These are phyloP conservation scores for Artomyces pyxidatus DNA, from an alignment of 768 basidiomycete species.

Conservation along the genomic window DNA sequence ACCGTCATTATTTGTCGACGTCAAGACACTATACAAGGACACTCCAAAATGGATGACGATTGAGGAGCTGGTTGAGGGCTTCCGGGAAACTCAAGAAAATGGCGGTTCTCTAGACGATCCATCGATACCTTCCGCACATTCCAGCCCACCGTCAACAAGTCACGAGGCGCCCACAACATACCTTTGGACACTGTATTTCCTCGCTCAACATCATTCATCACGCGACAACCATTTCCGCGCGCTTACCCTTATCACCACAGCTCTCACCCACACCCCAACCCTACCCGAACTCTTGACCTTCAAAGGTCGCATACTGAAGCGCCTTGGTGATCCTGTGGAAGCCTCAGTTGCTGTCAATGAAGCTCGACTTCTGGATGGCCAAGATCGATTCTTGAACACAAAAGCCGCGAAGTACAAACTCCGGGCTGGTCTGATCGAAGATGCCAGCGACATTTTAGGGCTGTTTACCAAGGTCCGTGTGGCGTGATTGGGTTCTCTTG, in stretches of 20 bases:
- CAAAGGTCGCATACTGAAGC: constrained; percentile 78
- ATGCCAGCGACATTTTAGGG: constrained; percentile 67
- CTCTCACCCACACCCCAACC: constrained; percentile 83
- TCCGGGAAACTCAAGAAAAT: constrained; percentile 30
- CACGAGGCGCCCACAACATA: constrained; percentile 70
- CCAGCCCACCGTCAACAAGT: constrained; percentile 8
- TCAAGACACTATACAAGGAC: constrained; percentile 77
- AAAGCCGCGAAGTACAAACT: constrained; percentile 89
- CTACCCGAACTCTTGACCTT: constrained; percentile 84
- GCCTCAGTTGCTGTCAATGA: constrained; percentile 75
- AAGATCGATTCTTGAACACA: constrained; percentile 92
- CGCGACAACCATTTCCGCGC: constrained; percentile 43
- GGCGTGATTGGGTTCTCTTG: background rate
- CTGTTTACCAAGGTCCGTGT: constrained; percentile 76
- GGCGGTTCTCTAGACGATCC: constrained; percentile 8
- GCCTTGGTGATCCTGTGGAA: constrained; percentile 68
- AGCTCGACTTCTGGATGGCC: constrained; percentile 79
- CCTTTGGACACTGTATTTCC: constrained; percentile 93
- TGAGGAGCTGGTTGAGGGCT: constrained; percentile 57
- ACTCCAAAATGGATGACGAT: constrained; percentile 56
- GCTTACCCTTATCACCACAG: constrained; percentile 52
- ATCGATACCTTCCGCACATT: constrained; percentile 1
- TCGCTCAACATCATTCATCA: constrained; percentile 81
- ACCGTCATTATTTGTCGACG: constrained; percentile 87
- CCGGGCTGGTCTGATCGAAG: constrained; percentile 70